phyloP scores from a whole-genome alignment of 192 early-diverging fungal species.

The Podila clonocystis region DNA sequence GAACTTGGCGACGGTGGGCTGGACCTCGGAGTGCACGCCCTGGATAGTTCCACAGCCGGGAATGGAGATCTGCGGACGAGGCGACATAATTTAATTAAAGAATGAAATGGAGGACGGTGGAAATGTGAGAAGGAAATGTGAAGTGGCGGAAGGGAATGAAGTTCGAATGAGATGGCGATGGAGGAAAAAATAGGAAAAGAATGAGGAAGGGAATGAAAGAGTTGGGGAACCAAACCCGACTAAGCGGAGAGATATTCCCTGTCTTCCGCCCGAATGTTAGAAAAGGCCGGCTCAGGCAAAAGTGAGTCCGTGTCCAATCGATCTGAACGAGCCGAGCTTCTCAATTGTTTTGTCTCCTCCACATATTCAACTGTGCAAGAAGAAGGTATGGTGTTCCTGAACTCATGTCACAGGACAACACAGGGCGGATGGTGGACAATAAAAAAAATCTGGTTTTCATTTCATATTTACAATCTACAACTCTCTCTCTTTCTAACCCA shows the following conservation, averaged over 20 bases:
- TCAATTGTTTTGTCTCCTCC: too few species aligned
- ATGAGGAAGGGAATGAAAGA: neutral
- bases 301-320: slow-evolving; percentile 70
- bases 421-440: slow-evolving; percentile 93
- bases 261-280: neutral
- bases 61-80: slow-evolving; percentile 23
- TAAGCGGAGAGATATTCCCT: neutral
- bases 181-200: neutral
- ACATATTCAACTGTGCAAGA: too few species aligned
- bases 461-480: slow-evolving; percentile 62
- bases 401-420: too few species aligned
- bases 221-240: neutral
- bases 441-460: slow-evolving; percentile 68
- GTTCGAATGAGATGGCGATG: neutral
- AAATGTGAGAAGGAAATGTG: neutral
- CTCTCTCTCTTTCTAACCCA: slow-evolving; percentile 58
- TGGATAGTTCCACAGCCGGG: slow-evolving; percentile 24
- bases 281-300: slow-evolving; percentile 60
- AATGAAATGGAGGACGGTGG: neutral
- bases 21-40: slow-evolving; percentile 12
- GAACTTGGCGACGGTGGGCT: slow-evolving; percentile 5
- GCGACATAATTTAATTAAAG: slow-evolving; percentile 3
- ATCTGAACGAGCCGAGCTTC: too few species aligned
- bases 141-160: neutral
- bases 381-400: too few species aligned